Conservation (phyloP, 768 basidiomycete genomes). For the Termitomyces titanicus region DNA sequence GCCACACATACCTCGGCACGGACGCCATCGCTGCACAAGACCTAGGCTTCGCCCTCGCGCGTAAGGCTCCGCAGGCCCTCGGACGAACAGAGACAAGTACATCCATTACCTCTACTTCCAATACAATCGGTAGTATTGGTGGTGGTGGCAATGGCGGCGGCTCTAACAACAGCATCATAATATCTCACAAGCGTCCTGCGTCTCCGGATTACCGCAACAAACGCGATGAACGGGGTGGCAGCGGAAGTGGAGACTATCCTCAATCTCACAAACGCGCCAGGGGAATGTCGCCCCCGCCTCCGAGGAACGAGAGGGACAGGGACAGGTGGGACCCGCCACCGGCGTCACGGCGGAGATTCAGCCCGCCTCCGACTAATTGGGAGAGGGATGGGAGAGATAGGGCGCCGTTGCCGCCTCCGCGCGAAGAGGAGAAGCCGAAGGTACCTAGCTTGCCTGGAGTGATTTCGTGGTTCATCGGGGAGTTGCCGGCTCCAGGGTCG, state of each 20-base stretch:
- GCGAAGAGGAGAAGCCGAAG: conserved; percentile 10
- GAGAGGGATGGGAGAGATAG: conserved; percentile 3
- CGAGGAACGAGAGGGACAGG: conserved; percentile 7
- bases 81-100: conserved; percentile 25
- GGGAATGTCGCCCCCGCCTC: conserved; percentile 3
- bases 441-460: conserved; percentile 1
- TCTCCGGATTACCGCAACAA: conserved; percentile 13
- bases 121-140: too few species aligned
- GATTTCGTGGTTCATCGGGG: conserved; percentile 12
- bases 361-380: conserved; percentile 5
- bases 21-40: conserved; percentile 89
- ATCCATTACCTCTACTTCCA: too few species aligned
- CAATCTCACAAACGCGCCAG: conserved; percentile 11
- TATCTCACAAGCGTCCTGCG: conserved; percentile 9
- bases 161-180: background rate
- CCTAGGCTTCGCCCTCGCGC: conserved; percentile 70
- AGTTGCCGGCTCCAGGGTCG: background rate
- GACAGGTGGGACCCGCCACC: conserved; percentile 12
- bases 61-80: conserved; percentile 25
- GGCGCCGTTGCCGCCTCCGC: conserved; percentile 5
- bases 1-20: conserved; percentile 76
- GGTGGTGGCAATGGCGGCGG: too few species aligned
- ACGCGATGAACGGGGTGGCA: conserved; percentile 10
- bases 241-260: conserved; percentile 8
- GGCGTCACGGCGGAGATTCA: background rate